Base-by-base conservation (phyloP, 768 basidiomycete genomes). In the Pulveroboletus sp. region DNA sequence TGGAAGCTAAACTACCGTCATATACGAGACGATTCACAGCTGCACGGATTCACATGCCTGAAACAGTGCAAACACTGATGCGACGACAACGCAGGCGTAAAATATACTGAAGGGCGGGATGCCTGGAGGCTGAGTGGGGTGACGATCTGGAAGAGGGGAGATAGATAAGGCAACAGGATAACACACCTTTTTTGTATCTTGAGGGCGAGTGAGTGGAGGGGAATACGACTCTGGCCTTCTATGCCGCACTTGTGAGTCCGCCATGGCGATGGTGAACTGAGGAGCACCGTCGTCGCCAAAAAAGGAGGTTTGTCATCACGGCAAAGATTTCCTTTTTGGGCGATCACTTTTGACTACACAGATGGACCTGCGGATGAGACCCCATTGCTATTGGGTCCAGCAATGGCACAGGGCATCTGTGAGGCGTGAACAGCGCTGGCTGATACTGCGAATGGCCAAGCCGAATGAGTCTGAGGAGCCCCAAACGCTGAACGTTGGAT, bases 1-100 rank as follows among this genome's bases (percentile, higher is more conserved):
- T 31, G 55, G 45, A 42, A 63, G 54, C 68, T 68, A 27, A 17
- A n/a, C 18, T 8, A 15, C 18, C 6, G 33, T 58, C 21, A 56
- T 31, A 47, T 32, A n/a, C 14, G 39, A 32, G n/a, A 30, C 15
- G 45, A 8, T n/a, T 15, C 12, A 27, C 41, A 15, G 8, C 4
- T 8, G 39, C 31, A 35, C n/a, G 3, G 18, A 3, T 32, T 8
- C 36, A 58, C 60, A 35, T 52, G 40, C 66, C 59, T 62, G 61
- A 51, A 52, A 60, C 11, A 62, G 37, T 11, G 52, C 37, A 11
- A 55, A 57, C 0, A 57, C 15, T 6, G 52, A 52, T 18, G 39
- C 49, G 6, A 56, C 14, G 8, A 43, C 31, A 7, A 59, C 27
- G 0, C 53, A 24, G 12, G 43, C 56, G 12, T 52, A 66, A 5